Conservation (phyloP, 495 filamentous ascomycete genomes). For the Penicillium arizonense region DNA sequence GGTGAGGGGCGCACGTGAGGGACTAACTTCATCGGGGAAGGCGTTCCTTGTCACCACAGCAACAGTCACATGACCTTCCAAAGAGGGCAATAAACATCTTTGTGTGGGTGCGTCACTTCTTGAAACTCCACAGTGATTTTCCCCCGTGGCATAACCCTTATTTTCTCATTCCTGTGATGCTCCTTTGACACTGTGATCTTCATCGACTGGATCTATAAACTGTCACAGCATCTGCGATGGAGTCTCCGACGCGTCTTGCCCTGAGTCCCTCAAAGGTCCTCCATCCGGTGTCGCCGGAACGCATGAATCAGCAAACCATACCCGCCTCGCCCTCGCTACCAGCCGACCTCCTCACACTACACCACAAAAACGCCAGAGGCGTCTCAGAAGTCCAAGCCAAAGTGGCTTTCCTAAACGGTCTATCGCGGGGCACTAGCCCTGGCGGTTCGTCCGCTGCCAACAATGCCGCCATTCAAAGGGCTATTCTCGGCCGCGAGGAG, state of each 20-base stretch:
- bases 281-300: conserved; percentile 76
- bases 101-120: conserved; percentile 35
- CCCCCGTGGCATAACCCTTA: conserved; percentile 7
- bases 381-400: conserved; percentile 81
- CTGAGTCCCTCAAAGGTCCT: conserved; percentile 59
- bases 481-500: conserved; percentile 81
- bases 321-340: conserved; percentile 54
- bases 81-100: conserved; percentile 36
- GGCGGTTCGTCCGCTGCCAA: conserved; percentile 46
- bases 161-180: conserved; percentile 19
- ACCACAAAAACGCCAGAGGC: conserved; percentile 41
- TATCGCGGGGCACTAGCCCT: conserved; percentile 61
- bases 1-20: conserved; percentile 14
- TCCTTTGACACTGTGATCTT: conserved; percentile 18
- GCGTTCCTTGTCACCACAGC: conserved; percentile 27
- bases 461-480: conserved; percentile 73
- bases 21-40: conserved; percentile 6
- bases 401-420: conserved; percentile 77
- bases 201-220: conserved; percentile 6
- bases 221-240: conserved; percentile 32
- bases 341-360: conserved; percentile 38
- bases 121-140: conserved; percentile 23
- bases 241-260: conserved; percentile 41
- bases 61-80: conserved; percentile 37
- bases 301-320: conserved; percentile 68